phyloP scores from a whole-genome alignment of 208 protist species.

The Crithidia fasciculata region DNA sequence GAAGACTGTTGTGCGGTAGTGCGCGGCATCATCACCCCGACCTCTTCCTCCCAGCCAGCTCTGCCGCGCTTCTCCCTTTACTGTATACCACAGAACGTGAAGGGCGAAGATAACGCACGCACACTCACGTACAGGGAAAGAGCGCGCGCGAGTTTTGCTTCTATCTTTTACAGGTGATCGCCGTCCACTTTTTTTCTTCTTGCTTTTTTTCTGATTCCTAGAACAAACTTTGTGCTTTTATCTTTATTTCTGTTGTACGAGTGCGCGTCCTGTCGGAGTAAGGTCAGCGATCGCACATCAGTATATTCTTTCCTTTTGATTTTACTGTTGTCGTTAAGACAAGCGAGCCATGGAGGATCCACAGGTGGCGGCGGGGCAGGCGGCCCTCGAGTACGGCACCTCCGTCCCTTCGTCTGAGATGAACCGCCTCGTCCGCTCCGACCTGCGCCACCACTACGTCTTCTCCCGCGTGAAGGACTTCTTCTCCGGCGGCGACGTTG shows the following conservation, averaged over 20 bases:
- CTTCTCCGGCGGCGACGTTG: conserved; percentile 76
- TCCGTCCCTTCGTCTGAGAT: conserved; percentile 6
- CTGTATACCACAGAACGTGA: conserved; percentile 1
- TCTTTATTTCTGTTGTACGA: not conserved
- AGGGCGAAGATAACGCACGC: not conserved
- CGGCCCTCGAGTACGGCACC: conserved; percentile 2
- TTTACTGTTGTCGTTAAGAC: not conserved
- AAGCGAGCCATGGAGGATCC: conserved; percentile 15
- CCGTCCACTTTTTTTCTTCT: not conserved
- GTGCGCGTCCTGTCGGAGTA: too few relatives aligned
- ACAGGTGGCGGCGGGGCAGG: not conserved
- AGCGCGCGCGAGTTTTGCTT: not conserved
- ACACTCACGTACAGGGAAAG: not conserved
- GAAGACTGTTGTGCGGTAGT: too few relatives aligned
- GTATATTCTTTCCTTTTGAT: not conserved
- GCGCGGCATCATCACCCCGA: too few relatives aligned
- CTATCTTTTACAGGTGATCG: not conserved
- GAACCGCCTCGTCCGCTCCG: conserved; percentile 53
- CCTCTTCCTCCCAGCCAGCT: too few relatives aligned
- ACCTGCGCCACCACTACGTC: conserved; percentile 86
- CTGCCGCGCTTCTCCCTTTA: not conserved
- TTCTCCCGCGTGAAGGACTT: conserved; percentile 90
- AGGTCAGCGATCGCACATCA: too few relatives aligned
- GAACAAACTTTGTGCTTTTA: not conserved
- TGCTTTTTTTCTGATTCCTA: not conserved